Evolutionary conservation across 495 filamentous ascomycete species (phyloP).

Genomic region (Evernia prunastri): DNA sequence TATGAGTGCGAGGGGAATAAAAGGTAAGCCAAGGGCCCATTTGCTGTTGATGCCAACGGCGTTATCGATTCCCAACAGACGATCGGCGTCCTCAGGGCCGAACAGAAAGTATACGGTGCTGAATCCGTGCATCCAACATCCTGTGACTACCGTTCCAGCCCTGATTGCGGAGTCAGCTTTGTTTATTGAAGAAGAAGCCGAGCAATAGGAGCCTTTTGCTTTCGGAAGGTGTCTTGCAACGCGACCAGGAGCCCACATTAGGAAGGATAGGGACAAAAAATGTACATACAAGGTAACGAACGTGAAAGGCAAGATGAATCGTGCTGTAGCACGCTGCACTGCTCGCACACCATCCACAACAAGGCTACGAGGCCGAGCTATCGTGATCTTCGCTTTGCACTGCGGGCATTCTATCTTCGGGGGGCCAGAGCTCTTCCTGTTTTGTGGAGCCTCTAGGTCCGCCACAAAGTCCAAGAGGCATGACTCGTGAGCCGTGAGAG

Average conservation of each 20-base stretch:
- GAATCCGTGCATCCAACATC: constrained; percentile 52
- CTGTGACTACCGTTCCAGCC: constrained; percentile 46
- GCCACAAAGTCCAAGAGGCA: constrained; percentile 89
- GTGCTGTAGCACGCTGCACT: constrained; percentile 48
- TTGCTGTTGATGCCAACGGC: constrained; percentile 27
- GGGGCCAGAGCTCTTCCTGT: constrained; percentile 40
- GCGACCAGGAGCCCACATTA: background rate
- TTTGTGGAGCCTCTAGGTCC: constrained; percentile 62
- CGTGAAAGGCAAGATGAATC: constrained; percentile 53
- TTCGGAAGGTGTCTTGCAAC: background rate
- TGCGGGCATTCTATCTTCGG: constrained; percentile 73
- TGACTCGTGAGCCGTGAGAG: constrained; percentile 79
- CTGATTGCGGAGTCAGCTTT: background rate
- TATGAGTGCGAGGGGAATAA: constrained; percentile 56
- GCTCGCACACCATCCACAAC: constrained; percentile 54
- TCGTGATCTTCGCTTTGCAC: constrained; percentile 73
- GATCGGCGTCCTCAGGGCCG: constrained; percentile 50
- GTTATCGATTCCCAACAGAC: constrained; percentile 39
- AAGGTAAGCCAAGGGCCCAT: constrained; percentile 49
- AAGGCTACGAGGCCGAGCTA: constrained; percentile 64
- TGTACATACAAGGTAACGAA: constrained; percentile 40
- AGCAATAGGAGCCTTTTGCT: background rate
- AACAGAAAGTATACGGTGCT: constrained; percentile 58
- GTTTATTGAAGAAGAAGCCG: background rate
- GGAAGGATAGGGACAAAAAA: background rate